Evolutionary conservation across 2,329 filamentous ascomycete genomes (phyloP).

Genomic region (Colletotrichum euphorbiae): DNA sequence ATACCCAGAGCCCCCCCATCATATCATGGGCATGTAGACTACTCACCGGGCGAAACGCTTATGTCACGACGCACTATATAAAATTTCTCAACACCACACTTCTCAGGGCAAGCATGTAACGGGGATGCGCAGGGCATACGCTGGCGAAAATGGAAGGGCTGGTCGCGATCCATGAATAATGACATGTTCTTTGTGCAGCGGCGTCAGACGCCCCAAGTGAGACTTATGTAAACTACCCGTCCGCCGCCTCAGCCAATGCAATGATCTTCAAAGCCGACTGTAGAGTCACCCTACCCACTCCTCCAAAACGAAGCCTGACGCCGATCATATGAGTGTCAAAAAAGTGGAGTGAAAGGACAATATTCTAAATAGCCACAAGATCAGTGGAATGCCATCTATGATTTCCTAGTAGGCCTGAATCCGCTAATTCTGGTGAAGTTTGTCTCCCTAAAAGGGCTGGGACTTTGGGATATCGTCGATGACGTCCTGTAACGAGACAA

Average conservation of each 20-base stretch:
- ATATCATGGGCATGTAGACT: not conserved
- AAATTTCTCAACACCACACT: too few species aligned
- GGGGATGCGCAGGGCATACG: too few species aligned
- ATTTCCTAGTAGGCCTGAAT: not conserved
- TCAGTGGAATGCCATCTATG: conserved; percentile 29
- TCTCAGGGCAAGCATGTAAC: too few species aligned
- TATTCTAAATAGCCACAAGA: conserved; percentile 31
- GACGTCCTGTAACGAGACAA: conserved; percentile 73
- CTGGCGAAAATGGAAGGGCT: too few species aligned
- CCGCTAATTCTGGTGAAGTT: not conserved
- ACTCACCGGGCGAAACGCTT: not conserved
- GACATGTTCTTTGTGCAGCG: conserved; percentile 32
- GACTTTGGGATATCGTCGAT: conserved; percentile 59
- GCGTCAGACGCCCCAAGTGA: conserved; percentile 22
- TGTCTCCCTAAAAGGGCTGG: conserved; percentile 39
- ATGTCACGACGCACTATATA: not conserved
- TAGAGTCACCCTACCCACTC: conserved; percentile 18
- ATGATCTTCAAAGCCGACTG: conserved; percentile 26
- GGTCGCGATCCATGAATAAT: not conserved
- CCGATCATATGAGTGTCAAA: conserved; percentile 32
- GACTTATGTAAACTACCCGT: conserved; percentile 35
- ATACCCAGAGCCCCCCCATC: not conserved
- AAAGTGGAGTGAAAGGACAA: conserved; percentile 2
- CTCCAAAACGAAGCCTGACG: conserved; percentile 36
- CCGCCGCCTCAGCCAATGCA: conserved; percentile 34